phyloP scores from a whole-genome alignment of 495 filamentous ascomycete species.

The Tuber microsphaerosporum region DNA sequence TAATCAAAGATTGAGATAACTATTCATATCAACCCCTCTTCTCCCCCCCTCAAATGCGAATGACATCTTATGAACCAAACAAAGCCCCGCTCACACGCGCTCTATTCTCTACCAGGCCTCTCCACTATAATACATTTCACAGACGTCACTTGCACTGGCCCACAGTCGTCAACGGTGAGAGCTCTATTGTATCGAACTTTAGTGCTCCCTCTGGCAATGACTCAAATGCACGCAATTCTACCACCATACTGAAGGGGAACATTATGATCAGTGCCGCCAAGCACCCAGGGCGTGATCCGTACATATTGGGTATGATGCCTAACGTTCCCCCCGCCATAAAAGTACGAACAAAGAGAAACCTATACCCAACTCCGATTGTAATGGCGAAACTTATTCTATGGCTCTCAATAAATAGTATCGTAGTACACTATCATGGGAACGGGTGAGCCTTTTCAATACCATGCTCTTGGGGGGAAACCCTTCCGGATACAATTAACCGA shows the following conservation, averaged over 20 bases:
- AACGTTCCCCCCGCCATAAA: not conserved
- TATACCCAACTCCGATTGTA: no score
- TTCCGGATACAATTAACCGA: no score
- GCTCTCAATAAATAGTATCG: no score
- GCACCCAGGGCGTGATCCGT: not conserved
- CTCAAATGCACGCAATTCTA: not conserved
- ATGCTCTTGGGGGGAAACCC: no score
- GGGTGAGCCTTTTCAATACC: no score
- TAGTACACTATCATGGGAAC: no score
- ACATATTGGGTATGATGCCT: not conserved
- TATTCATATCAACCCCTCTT: not conserved
- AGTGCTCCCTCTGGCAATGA: not conserved
- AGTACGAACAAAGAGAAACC: not conserved
- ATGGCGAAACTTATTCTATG: no score
- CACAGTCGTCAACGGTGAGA: not conserved
- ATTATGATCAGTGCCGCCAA: not conserved
- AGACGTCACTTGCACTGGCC: not conserved
- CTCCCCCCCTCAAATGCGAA: not conserved
- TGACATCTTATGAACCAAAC: not conserved
- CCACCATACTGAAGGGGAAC: not conserved
- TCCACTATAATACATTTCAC: not conserved
- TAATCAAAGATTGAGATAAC: no score
- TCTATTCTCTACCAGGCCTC: no score
- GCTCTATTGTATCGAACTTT: not conserved
- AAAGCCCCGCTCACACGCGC: not conserved